These are phyloP conservation scores for Nitzschia sp. DNA, from an alignment of 108 stramenopile genomes.

Conservation along the genomic window DNA sequence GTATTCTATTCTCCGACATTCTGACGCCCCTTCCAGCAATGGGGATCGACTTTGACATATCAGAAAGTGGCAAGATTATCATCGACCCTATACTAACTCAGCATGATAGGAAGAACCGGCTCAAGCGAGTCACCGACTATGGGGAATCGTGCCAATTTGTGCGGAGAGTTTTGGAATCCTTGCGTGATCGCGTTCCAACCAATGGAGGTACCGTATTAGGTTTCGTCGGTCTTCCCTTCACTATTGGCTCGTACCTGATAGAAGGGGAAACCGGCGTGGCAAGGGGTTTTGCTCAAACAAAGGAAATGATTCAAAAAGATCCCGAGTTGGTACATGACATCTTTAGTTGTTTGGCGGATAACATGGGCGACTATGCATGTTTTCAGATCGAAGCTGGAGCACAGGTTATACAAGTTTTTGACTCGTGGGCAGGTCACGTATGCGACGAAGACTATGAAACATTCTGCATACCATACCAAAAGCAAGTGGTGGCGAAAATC, in stretches of 20 bases:
- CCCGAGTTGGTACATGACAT: slow-evolving; percentile 45
- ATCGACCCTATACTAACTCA: too few species aligned
- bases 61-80: too few species aligned
- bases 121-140: too few species aligned
- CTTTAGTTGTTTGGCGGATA: slow-evolving; percentile 48
- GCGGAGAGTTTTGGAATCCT: too few species aligned
- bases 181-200: too few species aligned
- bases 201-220: slow-evolving; percentile 56
- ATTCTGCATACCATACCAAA: slow-evolving; percentile 69
- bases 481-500: slow-evolving; percentile 37
- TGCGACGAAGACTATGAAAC: slow-evolving; percentile 44
- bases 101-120: too few species aligned
- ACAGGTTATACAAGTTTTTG: slow-evolving; percentile 78
- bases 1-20: too few species aligned
- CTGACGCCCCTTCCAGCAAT: too few species aligned
- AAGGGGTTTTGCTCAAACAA: slow-evolving; percentile 21
- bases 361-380: slow-evolving; percentile 61
- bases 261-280: slow-evolving; percentile 55
- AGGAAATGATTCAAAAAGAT: not conserved
- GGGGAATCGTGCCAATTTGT: too few species aligned
- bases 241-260: slow-evolving; percentile 73
- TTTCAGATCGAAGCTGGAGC: slow-evolving; percentile 78
- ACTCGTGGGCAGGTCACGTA: slow-evolving; percentile 76
- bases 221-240: slow-evolving; percentile 81
- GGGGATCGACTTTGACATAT: too few species aligned